Evolutionary conservation across 2,329 filamentous ascomycete genomes (phyloP).

Genomic region (Alternaria gansuensis): DNA sequence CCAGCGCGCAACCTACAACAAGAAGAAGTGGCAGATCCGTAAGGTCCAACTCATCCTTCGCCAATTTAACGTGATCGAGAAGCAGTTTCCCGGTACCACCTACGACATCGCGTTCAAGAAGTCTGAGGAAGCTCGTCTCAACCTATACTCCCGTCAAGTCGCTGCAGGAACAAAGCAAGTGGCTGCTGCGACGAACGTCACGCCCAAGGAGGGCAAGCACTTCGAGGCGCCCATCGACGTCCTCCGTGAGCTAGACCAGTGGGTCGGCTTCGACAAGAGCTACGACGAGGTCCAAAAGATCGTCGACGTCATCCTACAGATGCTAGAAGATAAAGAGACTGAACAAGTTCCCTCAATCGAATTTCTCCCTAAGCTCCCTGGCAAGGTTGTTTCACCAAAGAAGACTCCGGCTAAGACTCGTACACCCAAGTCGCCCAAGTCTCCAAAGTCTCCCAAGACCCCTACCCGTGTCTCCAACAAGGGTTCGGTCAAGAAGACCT

Average conservation of each 20-base stretch:
- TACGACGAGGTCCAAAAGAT: slow-evolving; percentile 31
- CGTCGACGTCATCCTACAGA: slow-evolving; percentile 40
- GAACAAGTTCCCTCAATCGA: slow-evolving; percentile 44
- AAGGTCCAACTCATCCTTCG: slow-evolving; percentile 47
- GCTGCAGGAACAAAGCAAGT: slow-evolving; percentile 23
- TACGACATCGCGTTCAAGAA: slow-evolving; percentile 50
- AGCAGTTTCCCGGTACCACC: slow-evolving; percentile 40
- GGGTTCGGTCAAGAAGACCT: slow-evolving; percentile 39
- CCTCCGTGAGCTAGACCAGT: slow-evolving; percentile 41
- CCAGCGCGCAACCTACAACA: slow-evolving; percentile 53
- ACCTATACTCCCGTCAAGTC: slow-evolving; percentile 40
- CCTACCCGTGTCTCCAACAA: slow-evolving; percentile 33
- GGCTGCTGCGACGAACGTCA: slow-evolving; percentile 24
- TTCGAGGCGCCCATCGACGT: slow-evolving; percentile 49
- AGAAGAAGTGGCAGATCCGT: slow-evolving; percentile 46
- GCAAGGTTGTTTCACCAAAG: slow-evolving; percentile 24
- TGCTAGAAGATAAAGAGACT: slow-evolving; percentile 39
- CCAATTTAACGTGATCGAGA: slow-evolving; percentile 47
- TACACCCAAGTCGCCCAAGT: slow-evolving; percentile 19
- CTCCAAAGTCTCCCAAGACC: slow-evolving; percentile 18
- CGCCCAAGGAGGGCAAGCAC: slow-evolving; percentile 30
- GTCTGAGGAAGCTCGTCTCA: slow-evolving; percentile 47
- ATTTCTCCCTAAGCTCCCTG: slow-evolving; percentile 42
- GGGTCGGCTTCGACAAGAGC: slow-evolving; percentile 35
- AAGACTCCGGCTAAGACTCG: slow-evolving; percentile 22